Evolutionary conservation across 1,284 basidiomycete genomes (phyloP), one percentile per base, ranked within the genome.

Genomic region (Cutaneotrichosporon cavernicola): DNA sequence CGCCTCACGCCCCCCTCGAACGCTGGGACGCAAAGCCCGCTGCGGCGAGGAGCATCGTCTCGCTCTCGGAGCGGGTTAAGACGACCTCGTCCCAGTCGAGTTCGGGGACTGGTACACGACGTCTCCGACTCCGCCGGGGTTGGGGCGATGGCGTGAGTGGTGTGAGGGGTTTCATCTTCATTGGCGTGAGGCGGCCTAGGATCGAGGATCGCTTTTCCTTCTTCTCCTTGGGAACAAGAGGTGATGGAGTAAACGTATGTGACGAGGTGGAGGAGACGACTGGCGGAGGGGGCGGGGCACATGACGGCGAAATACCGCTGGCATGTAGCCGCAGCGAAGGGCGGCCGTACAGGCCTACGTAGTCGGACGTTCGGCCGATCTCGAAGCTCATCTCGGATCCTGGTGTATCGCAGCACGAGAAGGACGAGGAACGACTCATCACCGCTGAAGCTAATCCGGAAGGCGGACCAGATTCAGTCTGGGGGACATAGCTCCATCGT

Each of bases 361-460:
- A 68, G 62, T 68, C 67, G 22, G 64, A 55, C 0, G 62, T 21
- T n/a, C 67, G 64, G 10, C 62, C 67, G 9, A 56, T 57, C 53
- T 68, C 67, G 26, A 68, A 68, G 47, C 59, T 61, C n/a, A 64
- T 58, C 43, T 68, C 67, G 6, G 63, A 64, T 8, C 58, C 51
- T 21, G 63, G 63, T 2, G 63, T 64, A 53, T 59, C 58, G 51
- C 62, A 63, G 36, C 52, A 55, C n/a, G 52, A 60, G 36, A 43
- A 56, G 13, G 63, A 64, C 18, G 63, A 50, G 8, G 63, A 51
- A 30, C 63, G 63, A 21, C 53, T 57, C 58, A 64, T 59, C 40
- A 34, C 46, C 7, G 53, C 61, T 13, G 60, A 61, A 10, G 52
- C 60, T 8, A 60, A 31, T 18, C 52, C 49, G 6, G 47, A 50